A percentile compares a stretch with the other conserved stretches of the same genome.
phyloP scores from a whole-genome alignment of 805 yeast genomes.

The Candida orba region DNA sequence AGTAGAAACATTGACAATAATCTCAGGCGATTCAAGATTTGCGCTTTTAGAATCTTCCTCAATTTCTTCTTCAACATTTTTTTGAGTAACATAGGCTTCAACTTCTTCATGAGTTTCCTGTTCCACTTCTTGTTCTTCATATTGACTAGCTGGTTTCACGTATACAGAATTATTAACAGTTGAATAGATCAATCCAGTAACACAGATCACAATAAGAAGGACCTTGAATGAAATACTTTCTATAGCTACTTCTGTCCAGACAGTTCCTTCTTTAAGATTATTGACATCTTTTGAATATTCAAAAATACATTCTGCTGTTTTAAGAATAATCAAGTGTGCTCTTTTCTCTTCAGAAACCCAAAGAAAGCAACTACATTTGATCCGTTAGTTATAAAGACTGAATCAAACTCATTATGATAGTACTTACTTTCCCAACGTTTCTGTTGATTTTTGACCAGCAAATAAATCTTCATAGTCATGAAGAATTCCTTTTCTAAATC shows the following conservation, averaged over 20 bases:
- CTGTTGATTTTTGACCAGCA: neutral
- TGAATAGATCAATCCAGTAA: neutral
- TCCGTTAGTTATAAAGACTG: neutral
- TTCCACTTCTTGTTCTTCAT: too few species aligned
- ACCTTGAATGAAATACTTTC: neutral
- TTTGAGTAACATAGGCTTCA: too few species aligned
- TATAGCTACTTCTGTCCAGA: neutral
- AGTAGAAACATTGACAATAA: too few species aligned
- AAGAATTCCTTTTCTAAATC: constrained; percentile 6
- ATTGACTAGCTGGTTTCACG: neutral
- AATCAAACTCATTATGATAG: too few species aligned
- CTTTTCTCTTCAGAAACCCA: constrained; percentile 5
- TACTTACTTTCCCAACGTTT: constrained; percentile 4
- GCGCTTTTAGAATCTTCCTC: too few species aligned
- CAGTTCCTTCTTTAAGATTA: neutral
- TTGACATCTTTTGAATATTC: neutral
- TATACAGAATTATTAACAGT: neutral
- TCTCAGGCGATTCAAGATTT: too few species aligned
- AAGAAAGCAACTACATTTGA: constrained; percentile 7
- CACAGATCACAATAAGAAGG: neutral
- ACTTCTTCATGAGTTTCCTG: too few species aligned
- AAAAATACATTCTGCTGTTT: constrained; percentile 6
- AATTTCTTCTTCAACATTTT: too few species aligned
- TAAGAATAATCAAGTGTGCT: constrained; percentile 5
- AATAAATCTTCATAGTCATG: neutral